Evolutionary conservation across 495 filamentous ascomycete species (phyloP).

Genomic region (Neurospora discreta): DNA sequence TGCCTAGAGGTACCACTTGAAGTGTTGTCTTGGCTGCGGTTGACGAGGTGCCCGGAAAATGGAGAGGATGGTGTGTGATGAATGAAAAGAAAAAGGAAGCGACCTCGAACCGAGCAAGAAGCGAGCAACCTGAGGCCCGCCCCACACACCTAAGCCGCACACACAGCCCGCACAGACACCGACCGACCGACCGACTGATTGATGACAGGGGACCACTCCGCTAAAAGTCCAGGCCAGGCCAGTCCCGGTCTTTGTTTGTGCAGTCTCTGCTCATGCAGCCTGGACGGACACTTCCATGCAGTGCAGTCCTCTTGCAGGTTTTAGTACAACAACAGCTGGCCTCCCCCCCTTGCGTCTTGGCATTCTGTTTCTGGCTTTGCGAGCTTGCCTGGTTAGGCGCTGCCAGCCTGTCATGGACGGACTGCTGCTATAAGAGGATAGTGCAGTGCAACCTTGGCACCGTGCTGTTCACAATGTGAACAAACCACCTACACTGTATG

Average conservation of each 20-base stretch:
- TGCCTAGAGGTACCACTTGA: too few relatives aligned
- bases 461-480: neutral
- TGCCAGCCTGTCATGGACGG: neutral
- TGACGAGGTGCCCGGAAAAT: neutral
- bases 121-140: too few relatives aligned
- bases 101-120: neutral
- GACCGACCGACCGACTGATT: neutral
- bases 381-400: neutral
- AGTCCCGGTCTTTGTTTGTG: neutral
- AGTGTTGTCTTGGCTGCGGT: neutral
- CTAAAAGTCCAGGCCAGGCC: neutral
- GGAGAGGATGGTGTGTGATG: neutral
- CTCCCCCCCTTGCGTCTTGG: neutral
- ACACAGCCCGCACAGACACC: neutral
- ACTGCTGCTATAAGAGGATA: neutral
- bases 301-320: neutral
- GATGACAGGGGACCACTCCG: neutral
- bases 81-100: neutral
- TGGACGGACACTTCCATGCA: neutral
- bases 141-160: too few relatives aligned
- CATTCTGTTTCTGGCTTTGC: neutral
- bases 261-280: neutral
- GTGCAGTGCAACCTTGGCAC: neutral
- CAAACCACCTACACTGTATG: neutral
- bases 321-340: neutral